Percentiles rank a stretch among this genome's conserved stretches.
Evolutionary conservation across 208 protist species (phyloP).

Genomic region (Zelonia costaricensis): DNA sequence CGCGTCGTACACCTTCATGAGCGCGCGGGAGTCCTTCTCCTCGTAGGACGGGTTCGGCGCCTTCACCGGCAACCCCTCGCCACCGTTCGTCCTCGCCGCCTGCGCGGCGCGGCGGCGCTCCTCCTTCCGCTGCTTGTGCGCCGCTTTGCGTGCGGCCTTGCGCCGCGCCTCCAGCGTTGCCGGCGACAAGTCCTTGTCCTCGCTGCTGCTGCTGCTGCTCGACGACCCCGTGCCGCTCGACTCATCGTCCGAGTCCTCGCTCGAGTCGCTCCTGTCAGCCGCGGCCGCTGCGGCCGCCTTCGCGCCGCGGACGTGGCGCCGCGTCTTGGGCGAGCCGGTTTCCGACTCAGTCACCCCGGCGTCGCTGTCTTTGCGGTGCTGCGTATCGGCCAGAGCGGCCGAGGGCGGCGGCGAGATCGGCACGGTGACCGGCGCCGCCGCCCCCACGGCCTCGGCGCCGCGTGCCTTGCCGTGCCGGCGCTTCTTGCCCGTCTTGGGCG

Average conservation of each 20-base stretch:
- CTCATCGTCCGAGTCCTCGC: constrained; percentile 17
- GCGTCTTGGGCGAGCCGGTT: no score
- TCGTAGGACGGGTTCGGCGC: constrained; percentile 25
- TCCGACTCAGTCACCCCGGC: no score
- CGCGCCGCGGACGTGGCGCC: no score
- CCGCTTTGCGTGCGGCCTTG: constrained; percentile 5
- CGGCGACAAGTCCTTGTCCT: not conserved
- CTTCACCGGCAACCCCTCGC: constrained; percentile 6
- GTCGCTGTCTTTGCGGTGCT: no score
- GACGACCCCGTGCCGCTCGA: constrained; percentile 23
- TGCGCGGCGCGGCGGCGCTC: not conserved
- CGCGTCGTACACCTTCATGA: constrained; percentile 90
- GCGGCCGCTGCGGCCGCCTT: no score
- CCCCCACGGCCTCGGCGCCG: not conserved
- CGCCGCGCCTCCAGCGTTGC: not conserved
- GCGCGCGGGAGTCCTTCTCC: constrained; percentile 57
- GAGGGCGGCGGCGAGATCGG: no score
- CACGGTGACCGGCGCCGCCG: not conserved
- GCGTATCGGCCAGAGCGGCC: no score
- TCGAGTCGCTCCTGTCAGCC: not conserved
- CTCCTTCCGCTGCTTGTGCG: not conserved
- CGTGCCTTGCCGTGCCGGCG: not conserved
- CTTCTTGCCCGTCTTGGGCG: not conserved
- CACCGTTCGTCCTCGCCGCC: not conserved
- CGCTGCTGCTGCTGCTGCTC: not conserved